Percentiles rank a stretch among this genome's conserved stretches.
phyloP scores from a whole-genome alignment of 352 stramenopile genomes.

The Pythium chondricola region DNA sequence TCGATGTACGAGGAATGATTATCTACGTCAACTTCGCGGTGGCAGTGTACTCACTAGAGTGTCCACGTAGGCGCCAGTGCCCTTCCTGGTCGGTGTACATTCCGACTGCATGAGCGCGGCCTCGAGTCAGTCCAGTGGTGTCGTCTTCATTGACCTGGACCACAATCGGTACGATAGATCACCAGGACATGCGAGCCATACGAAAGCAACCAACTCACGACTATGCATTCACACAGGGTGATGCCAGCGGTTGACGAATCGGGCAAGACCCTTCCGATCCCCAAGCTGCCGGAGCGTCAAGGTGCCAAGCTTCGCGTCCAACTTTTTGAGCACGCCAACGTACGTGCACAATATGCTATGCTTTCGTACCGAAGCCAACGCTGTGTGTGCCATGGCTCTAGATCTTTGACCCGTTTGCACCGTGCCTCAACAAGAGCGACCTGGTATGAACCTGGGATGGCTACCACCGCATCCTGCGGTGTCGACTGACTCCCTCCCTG shows the following conservation, averaged over 20 bases:
- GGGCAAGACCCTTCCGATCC: slow-evolving; percentile 45
- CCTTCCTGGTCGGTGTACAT: slow-evolving; percentile 92
- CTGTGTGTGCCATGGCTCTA: slow-evolving; percentile 14
- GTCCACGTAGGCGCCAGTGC: slow-evolving; percentile 77
- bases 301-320: slow-evolving; percentile 52
- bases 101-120: slow-evolving; percentile 67
- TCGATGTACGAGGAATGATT: slow-evolving; percentile 64
- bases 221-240: too few relatives aligned
- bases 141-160: slow-evolving; percentile 95
- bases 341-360: slow-evolving; percentile 14
- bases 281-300: slow-evolving; percentile 73
- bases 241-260: slow-evolving; percentile 70
- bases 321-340: slow-evolving; percentile 51
- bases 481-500: too few relatives aligned
- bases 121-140: slow-evolving; percentile 56
- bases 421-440: slow-evolving; percentile 64
- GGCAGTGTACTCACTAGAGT: background rate
- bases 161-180: slow-evolving; percentile 62
- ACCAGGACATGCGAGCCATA: too few relatives aligned
- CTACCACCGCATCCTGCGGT: too few relatives aligned
- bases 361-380: background rate
- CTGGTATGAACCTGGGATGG: slow-evolving; percentile 23
- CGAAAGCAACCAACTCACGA: too few relatives aligned
- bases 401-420: slow-evolving; percentile 78
- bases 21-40: background rate